Percentiles rank a stretch among this genome's conserved stretches.
phyloP scores from a whole-genome alignment of 1,284 basidiomycete genomes.

The Cutaneotrichosporon mucoides region DNA sequence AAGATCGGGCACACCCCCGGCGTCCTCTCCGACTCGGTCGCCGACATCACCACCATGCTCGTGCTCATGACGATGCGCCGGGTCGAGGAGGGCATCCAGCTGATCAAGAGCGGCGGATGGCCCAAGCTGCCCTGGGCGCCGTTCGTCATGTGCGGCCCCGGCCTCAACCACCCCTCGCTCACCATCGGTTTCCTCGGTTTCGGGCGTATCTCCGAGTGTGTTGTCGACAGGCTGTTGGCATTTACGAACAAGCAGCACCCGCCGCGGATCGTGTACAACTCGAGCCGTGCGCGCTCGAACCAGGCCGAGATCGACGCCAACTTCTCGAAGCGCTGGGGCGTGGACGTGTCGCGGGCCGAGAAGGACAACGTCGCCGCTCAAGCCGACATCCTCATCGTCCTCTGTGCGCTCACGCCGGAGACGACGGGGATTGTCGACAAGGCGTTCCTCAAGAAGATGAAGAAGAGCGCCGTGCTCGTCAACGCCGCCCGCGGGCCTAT shows the following conservation, averaged over 20 bases:
- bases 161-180: constrained; percentile 51
- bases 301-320: constrained; percentile 56
- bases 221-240: constrained; percentile 67
- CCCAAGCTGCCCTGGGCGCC: constrained; percentile 70
- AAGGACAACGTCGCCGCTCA: constrained; percentile 64
- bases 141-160: constrained; percentile 52
- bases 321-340: constrained; percentile 53
- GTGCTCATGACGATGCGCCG: constrained; percentile 85
- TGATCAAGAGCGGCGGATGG: constrained; percentile 72
- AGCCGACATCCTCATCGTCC: constrained; percentile 76
- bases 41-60: constrained; percentile 81
- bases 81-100: constrained; percentile 59
- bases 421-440: constrained; percentile 72
- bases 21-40: constrained; percentile 83
- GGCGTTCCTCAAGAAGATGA: constrained; percentile 75
- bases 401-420: constrained; percentile 69
- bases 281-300: constrained; percentile 35
- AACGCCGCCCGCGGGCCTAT: constrained; percentile 72
- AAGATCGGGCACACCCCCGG: constrained; percentile 86
- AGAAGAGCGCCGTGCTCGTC: constrained; percentile 70
- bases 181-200: constrained; percentile 90
- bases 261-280: constrained; percentile 37
- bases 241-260: constrained; percentile 56
- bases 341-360: constrained; percentile 61
- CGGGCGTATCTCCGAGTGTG: constrained; percentile 82